Conservation (phyloP, 2,329 filamentous ascomycete species). For the Fusarium kyushuense region DNA sequence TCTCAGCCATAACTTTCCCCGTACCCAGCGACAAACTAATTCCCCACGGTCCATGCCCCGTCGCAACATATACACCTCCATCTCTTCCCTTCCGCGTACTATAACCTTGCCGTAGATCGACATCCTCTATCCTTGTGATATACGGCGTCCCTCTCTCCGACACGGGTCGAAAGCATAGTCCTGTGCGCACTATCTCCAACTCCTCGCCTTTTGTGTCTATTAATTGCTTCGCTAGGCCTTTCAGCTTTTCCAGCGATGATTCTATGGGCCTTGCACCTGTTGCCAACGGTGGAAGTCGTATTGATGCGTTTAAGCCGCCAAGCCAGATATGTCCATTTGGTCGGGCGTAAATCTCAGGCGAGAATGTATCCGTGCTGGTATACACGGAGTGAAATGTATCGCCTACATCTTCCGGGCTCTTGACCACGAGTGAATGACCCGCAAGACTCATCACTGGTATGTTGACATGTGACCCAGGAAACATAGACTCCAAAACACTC, state of each 20-base stretch:
- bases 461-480: constrained; percentile 64
- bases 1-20: constrained; percentile 76
- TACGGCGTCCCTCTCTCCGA: constrained; percentile 74
- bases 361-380: constrained; percentile 70
- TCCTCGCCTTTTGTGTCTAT: constrained; percentile 60
- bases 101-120: constrained; percentile 63
- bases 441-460: constrained; percentile 69
- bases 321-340: constrained; percentile 77
- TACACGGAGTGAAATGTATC: constrained; percentile 77
- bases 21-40: constrained; percentile 74
- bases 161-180: constrained; percentile 79
- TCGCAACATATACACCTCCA: constrained; percentile 76
- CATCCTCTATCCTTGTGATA: constrained; percentile 68
- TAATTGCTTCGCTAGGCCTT: constrained; percentile 61
- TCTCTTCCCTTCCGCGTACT: constrained; percentile 56
- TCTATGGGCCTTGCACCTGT: constrained; percentile 36
- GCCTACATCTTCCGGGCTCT: constrained; percentile 61
- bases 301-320: constrained; percentile 75
- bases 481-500: constrained; percentile 72
- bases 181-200: constrained; percentile 72
- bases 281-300: constrained; percentile 67
- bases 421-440: constrained; percentile 78
- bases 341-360: constrained; percentile 78
- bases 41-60: constrained; percentile 83
- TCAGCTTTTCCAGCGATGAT: constrained; percentile 61